phyloP scores from a whole-genome alignment of 345 rosid species.

The Linum trigynum region DNA sequence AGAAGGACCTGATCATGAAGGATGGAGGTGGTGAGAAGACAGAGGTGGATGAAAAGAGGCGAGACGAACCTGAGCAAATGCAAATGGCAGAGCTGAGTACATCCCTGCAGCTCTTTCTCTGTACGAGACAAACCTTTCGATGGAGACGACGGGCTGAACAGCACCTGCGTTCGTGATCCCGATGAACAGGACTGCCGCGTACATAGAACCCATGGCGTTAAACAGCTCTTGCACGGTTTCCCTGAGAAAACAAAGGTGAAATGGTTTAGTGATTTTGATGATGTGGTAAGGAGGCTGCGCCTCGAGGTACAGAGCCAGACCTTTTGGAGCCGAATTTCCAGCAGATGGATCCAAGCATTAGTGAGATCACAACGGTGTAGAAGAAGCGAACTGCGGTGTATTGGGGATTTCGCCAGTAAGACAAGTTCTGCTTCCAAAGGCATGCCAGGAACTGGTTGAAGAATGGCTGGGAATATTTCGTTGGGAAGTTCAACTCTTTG shows the following conservation, averaged over 20 bases:
- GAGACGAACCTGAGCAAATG: slow-evolving; percentile 73
- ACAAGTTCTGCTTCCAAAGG: slow-evolving; percentile 92
- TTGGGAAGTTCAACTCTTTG: slow-evolving; percentile 69
- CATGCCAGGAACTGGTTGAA: slow-evolving; percentile 76
- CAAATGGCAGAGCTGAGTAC: slow-evolving; percentile 89
- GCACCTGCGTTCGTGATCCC: slow-evolving; percentile 87
- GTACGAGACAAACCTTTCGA: slow-evolving; percentile 89
- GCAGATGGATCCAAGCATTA: slow-evolving; percentile 96
- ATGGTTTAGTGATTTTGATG: not conserved
- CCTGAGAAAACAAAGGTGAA: slow-evolving; percentile 28
- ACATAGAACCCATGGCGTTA: slow-evolving; percentile 97
- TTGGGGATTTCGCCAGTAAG: slow-evolving; percentile 94
- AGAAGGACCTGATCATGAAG: slow-evolving; percentile 2
- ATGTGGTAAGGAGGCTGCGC: not conserved
- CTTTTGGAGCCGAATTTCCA: slow-evolving; percentile 88
- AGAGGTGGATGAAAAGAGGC: not conserved
- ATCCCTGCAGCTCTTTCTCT: slow-evolving; percentile 94
- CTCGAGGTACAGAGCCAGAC: slow-evolving; percentile 19
- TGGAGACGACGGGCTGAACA: slow-evolving; percentile 93
- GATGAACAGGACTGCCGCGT: slow-evolving; percentile 76
- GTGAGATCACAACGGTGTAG: slow-evolving; percentile 80
- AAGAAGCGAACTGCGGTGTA: slow-evolving; percentile 96
- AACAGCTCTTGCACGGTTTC: slow-evolving; percentile 71
- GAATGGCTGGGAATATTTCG: slow-evolving; percentile 69
- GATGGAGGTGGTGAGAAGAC: not conserved